Evolutionary conservation across 345 rosid genomes (phyloP), one percentile per base, ranked within the genome.

Genomic region (Ceriops tagal): DNA sequence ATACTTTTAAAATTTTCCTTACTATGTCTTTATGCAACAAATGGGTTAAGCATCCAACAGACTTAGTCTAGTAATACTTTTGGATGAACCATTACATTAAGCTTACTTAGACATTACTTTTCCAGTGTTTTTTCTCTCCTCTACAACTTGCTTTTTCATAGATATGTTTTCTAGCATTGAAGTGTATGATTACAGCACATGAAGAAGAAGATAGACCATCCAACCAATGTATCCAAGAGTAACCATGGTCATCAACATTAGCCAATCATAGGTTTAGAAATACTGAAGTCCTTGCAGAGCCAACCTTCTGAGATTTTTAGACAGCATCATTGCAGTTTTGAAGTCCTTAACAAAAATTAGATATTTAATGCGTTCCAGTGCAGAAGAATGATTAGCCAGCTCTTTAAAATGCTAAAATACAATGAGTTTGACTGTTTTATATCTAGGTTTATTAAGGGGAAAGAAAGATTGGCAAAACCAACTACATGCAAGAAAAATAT

Each of bases 241-340:
- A 53, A 93, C 81, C 24, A 83, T 78, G 61, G 91, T 83, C 97
- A 93, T 93, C 84, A 93, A 83, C 97, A 88, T 88, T 75, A 91
- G 78, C 97, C 96, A 93, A 72, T 93, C 98, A 71, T 93, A 93
- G 8, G 98, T 93, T 76, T 93, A 97, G 80, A 87, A 93, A 84
- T 91, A 93, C 62, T 91, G 96, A 69, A 93, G 89, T 35, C 98
- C 98, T 57, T 91, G 80, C 53, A 93, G 84, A 19, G 98, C 89
- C 87, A 87, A 81, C 79, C 86, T 80, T 87, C 93, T 93, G 39
- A 93, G 91, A 73, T 84, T 84, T 77, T 88, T 80, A 22, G 89
- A 80, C 64, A 74, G 81, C 80, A 74, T 84, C 93, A 84, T 80
- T 55, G 96, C 98, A 65, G 83, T 81, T 75, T 80, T 84, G 72